A percentile compares a stretch with the other conserved stretches of the same genome.
Conservation (phyloP, 441 rosid species). For the Cnidoscolus chayamansa region DNA sequence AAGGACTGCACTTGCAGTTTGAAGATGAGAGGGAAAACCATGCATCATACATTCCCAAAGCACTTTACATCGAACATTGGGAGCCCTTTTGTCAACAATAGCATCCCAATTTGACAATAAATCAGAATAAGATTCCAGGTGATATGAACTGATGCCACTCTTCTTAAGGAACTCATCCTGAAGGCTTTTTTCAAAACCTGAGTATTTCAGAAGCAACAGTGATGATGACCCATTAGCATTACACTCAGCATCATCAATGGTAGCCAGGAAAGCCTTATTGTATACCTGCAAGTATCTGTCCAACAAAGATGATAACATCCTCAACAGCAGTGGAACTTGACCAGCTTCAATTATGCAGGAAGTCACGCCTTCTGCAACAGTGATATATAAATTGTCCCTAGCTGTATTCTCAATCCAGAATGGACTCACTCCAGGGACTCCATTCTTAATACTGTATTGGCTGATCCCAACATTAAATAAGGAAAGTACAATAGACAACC, state of each 20-base stretch:
- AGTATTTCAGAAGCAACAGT: slow-evolving; percentile 81
- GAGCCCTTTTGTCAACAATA: slow-evolving; percentile 61
- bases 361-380: slow-evolving; percentile 59
- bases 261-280: slow-evolving; percentile 77
- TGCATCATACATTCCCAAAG: slow-evolving; percentile 86
- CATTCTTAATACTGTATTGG: slow-evolving; percentile 46
- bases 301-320: slow-evolving; percentile 65
- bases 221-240: slow-evolving; percentile 45
- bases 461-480: slow-evolving; percentile 62
- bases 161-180: slow-evolving; percentile 71
- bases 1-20: slow-evolving; percentile 59
- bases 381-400: slow-evolving; percentile 45
- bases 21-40: slow-evolving; percentile 83
- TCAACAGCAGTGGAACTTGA: slow-evolving; percentile 49
- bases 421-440: slow-evolving; percentile 47
- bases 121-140: slow-evolving; percentile 61
- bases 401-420: slow-evolving; percentile 53
- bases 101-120: slow-evolving; percentile 56
- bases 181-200: slow-evolving; percentile 64
- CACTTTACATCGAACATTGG: slow-evolving; percentile 60
- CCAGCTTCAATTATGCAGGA: slow-evolving; percentile 59
- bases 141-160: slow-evolving; percentile 50
- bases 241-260: slow-evolving; percentile 45
- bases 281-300: slow-evolving; percentile 52
- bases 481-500: slow-evolving; percentile 78